Percentiles rank a stretch among this genome's conserved stretches.
These are phyloP conservation scores for Pleurotus pulmonarius DNA, from an alignment of 768 basidiomycete species.

Conservation along the genomic window DNA sequence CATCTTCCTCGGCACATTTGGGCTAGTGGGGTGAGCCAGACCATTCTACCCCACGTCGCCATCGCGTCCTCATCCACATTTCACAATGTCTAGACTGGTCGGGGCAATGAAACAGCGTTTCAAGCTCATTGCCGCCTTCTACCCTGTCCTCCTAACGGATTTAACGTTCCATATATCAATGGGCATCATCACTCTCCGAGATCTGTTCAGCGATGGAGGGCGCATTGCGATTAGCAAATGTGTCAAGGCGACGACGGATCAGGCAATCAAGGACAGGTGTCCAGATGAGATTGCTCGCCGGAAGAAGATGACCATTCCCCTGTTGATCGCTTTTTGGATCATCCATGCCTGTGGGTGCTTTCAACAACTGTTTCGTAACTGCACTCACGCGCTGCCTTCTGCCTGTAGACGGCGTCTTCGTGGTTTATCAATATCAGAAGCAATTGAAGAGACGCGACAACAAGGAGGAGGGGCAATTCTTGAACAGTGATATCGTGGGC, in stretches of 20 bases:
- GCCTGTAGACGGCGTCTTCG: slow-evolving; percentile 2
- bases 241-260: slow-evolving; percentile 5
- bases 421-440: slow-evolving; percentile 6
- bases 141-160: neutral
- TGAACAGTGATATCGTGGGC: neutral
- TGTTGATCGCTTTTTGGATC: slow-evolving; percentile 3
- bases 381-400: neutral
- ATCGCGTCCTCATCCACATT: neutral
- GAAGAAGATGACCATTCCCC: slow-evolving; percentile 6
- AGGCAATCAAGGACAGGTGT: neutral
- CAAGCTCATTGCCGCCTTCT: slow-evolving; percentile 2
- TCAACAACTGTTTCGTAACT: neutral
- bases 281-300: neutral
- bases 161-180: slow-evolving; percentile 6
- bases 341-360: slow-evolving; percentile 1
- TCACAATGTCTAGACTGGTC: neutral
- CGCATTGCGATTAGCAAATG: slow-evolving; percentile 1
- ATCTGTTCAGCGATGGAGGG: slow-evolving; percentile 1
- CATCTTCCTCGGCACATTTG: slow-evolving; percentile 4
- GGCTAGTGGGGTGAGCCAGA: neutral
- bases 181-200: slow-evolving; percentile 3
- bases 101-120: slow-evolving; percentile 4
- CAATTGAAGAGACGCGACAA: slow-evolving; percentile 4
- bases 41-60: neutral
- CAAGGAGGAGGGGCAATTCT: slow-evolving; percentile 3